Conservation (phyloP, 2,329 filamentous ascomycete genomes). For the Sporothrix schenckii region DNA sequence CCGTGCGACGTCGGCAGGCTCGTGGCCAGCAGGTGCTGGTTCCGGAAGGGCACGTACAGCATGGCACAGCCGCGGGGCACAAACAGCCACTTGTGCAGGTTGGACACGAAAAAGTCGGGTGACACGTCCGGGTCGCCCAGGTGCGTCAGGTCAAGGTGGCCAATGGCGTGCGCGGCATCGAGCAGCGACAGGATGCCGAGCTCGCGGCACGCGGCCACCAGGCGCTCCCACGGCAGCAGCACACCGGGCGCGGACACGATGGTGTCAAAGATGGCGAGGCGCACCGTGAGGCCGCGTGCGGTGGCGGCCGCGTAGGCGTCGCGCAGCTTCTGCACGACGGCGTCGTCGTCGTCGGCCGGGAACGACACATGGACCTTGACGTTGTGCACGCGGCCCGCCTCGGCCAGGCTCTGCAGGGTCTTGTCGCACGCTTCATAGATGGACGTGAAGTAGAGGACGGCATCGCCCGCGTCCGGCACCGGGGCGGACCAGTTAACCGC, state of each 20-base stretch:
- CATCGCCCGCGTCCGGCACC: constrained; percentile 52
- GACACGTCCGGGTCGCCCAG: constrained; percentile 52
- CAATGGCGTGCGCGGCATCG: constrained; percentile 72
- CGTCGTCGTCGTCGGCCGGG: constrained; percentile 64
- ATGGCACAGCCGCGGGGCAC: constrained; percentile 70
- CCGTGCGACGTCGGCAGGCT: constrained; percentile 71
- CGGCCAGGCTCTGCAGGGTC: constrained; percentile 61
- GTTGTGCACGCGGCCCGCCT: constrained; percentile 49
- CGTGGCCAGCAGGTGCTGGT: constrained; percentile 67
- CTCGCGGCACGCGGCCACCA: constrained; percentile 60
- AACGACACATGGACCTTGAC: constrained; percentile 59
- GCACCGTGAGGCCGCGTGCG: constrained; percentile 56
- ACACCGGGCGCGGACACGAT: constrained; percentile 70
- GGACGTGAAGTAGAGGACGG: constrained; percentile 67
- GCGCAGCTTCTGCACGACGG: constrained; percentile 58
- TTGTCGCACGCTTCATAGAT: constrained; percentile 70
- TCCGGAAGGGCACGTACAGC: constrained; percentile 67
- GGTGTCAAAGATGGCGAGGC: constrained; percentile 70
- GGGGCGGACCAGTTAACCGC: constrained; percentile 34
- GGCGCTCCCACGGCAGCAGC: constrained; percentile 67
- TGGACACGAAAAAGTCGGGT: constrained; percentile 73
- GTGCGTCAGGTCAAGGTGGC: constrained; percentile 66
- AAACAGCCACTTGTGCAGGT: constrained; percentile 77
- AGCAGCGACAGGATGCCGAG: constrained; percentile 65
- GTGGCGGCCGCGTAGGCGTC: constrained; percentile 54